A percentile compares a stretch with the other conserved stretches of the same genome.
phyloP scores from a whole-genome alignment of 2,329 filamentous ascomycete genomes.

The Aspergillus cejpii region DNA sequence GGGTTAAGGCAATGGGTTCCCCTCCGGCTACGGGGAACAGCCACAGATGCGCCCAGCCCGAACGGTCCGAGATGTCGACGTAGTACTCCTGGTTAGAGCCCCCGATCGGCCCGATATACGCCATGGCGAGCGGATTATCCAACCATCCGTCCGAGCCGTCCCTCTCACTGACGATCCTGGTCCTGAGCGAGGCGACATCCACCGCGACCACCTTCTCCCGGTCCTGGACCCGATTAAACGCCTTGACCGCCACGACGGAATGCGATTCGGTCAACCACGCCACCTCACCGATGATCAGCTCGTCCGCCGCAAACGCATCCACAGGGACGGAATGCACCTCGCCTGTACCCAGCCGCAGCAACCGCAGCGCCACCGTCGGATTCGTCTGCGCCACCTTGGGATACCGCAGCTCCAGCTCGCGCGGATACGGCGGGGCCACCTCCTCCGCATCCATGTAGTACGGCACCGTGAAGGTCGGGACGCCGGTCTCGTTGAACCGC shows the following conservation, averaged over 20 bases:
- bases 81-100: slow-evolving; percentile 47
- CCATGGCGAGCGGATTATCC: slow-evolving; percentile 45
- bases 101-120: slow-evolving; percentile 40
- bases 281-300: slow-evolving; percentile 61
- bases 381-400: slow-evolving; percentile 64
- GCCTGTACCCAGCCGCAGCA: slow-evolving; percentile 49
- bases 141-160: slow-evolving; percentile 58
- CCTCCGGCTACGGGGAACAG: slow-evolving; percentile 54
- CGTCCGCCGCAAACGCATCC: slow-evolving; percentile 53
- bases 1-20: slow-evolving; percentile 52
- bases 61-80: slow-evolving; percentile 59
- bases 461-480: slow-evolving; percentile 58
- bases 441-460: slow-evolving; percentile 58
- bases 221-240: slow-evolving; percentile 64
- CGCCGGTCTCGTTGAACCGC: slow-evolving; percentile 71
- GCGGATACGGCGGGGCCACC: slow-evolving; percentile 55
- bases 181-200: slow-evolving; percentile 45
- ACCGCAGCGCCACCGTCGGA: slow-evolving; percentile 55
- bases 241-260: slow-evolving; percentile 56
- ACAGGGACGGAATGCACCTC: slow-evolving; percentile 46
- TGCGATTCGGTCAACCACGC: slow-evolving; percentile 60
- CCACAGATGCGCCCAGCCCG: slow-evolving; percentile 61
- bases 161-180: slow-evolving; percentile 49
- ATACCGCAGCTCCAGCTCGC: slow-evolving; percentile 58
- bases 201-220: slow-evolving; percentile 57